Evolutionary conservation across 2,329 filamentous ascomycete species (phyloP).

Genomic region (Fusarium guadeloupense): DNA sequence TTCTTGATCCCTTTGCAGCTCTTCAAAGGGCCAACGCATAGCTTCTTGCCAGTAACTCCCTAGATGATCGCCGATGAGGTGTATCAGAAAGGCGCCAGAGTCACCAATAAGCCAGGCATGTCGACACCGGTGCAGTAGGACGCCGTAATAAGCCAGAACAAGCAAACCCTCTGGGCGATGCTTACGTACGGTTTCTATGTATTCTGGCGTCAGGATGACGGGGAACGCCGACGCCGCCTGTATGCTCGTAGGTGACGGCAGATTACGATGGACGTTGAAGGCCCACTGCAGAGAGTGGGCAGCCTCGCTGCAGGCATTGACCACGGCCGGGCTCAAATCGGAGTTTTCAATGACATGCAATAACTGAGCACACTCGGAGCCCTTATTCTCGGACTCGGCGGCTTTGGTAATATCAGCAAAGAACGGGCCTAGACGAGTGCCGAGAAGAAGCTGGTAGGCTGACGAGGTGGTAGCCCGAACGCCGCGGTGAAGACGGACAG

Average conservation of each 20-base stretch:
- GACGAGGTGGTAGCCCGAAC: conserved; percentile 51
- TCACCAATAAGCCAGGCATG: conserved; percentile 52
- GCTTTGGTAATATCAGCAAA: conserved; percentile 35
- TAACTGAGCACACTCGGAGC: conserved; percentile 43
- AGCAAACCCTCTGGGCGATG: conserved; percentile 55
- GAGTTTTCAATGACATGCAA: conserved; percentile 46
- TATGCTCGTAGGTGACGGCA: conserved; percentile 36
- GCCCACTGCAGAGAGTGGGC: conserved; percentile 47
- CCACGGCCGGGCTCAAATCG: conserved; percentile 42
- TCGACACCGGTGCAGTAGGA: conserved; percentile 55
- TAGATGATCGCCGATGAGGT: conserved; percentile 46
- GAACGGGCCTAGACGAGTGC: conserved; percentile 47
- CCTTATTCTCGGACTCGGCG: conserved; percentile 16
- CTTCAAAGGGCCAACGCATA: conserved; percentile 48
- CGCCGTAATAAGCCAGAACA: conserved; percentile 60
- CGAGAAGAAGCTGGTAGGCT: conserved; percentile 48
- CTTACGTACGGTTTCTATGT: conserved; percentile 48
- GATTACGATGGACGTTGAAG: conserved; percentile 45
- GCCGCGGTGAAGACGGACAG: conserved; percentile 55
- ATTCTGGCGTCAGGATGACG: conserved; percentile 46
- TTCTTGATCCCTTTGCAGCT: conserved; percentile 42
- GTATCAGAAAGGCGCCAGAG: conserved; percentile 46
- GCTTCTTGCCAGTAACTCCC: conserved; percentile 48
- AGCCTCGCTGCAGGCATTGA: conserved; percentile 45
- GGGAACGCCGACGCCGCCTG: conserved; percentile 49